Conservation (phyloP, 2,329 filamentous ascomycete genomes). For the Diplodia mutila region DNA sequence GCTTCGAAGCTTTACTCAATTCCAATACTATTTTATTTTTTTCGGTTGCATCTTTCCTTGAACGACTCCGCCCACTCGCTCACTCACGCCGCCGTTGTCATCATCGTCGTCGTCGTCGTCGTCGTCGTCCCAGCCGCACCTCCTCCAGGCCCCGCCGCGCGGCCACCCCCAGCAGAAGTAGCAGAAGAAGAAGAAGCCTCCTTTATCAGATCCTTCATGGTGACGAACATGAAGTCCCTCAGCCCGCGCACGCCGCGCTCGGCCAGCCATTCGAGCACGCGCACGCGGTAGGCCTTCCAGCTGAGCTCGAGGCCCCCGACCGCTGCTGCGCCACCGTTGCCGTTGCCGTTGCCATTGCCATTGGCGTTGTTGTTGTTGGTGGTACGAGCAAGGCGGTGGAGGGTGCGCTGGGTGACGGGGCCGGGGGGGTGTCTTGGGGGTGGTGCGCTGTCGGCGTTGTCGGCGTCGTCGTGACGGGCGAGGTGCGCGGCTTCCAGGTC, state of each 20-base stretch:
- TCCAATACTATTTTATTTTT: too few species aligned
- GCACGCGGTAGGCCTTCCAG: conserved; percentile 76
- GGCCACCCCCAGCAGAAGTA: too few species aligned
- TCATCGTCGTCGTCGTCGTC: too few species aligned
- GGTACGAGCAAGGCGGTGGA: conserved; percentile 54
- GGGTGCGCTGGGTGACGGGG: conserved; percentile 48
- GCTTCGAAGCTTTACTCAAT: too few species aligned
- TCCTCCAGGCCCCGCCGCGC: too few species aligned
- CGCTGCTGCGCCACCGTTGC: conserved; percentile 36
- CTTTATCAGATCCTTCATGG: conserved; percentile 59
- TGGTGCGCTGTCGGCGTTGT: neutral
- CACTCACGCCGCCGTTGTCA: neutral
- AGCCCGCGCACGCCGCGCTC: conserved; percentile 67
- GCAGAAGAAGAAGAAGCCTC: neutral
- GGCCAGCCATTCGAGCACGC: conserved; percentile 71
- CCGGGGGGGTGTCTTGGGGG: conserved; percentile 10
- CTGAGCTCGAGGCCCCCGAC: conserved; percentile 48
- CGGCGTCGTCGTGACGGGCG: conserved; percentile 35
- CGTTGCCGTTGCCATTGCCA: too few species aligned
- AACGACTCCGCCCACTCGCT: too few species aligned
- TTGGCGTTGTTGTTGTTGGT: neutral
- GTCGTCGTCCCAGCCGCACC: too few species aligned
- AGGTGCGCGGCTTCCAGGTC: conserved; percentile 52
- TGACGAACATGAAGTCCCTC: conserved; percentile 74
- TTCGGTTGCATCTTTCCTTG: too few species aligned